Conservation (phyloP, 306 rosid genomes). For the Sindora glabra region DNA sequence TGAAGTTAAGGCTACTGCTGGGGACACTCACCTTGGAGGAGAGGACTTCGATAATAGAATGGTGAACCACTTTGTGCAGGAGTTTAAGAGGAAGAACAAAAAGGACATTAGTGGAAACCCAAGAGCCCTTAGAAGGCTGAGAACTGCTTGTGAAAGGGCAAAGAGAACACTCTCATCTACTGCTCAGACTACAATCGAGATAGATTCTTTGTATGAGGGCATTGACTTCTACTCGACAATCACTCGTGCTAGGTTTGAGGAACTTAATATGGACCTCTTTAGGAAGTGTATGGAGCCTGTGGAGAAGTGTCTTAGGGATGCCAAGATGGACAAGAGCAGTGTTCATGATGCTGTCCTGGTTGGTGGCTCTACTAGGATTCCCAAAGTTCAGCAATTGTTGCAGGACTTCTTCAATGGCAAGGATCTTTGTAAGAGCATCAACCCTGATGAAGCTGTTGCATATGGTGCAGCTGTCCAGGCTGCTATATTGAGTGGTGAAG, state of each 20-base stretch:
- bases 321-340: slow-evolving; percentile 71
- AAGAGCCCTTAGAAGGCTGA: slow-evolving; percentile 65
- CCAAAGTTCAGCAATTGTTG: slow-evolving; percentile 63
- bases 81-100: slow-evolving; percentile 69
- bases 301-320: slow-evolving; percentile 68
- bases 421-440: slow-evolving; percentile 66
- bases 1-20: slow-evolving; percentile 71
- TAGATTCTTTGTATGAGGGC: slow-evolving; percentile 68
- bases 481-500: slow-evolving; percentile 67
- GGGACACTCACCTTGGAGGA: slow-evolving; percentile 84
- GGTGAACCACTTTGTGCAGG: slow-evolving; percentile 79
- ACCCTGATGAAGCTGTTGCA: slow-evolving; percentile 72
- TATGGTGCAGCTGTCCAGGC: slow-evolving; percentile 81
- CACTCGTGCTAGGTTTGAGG: slow-evolving; percentile 71
- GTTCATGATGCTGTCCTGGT: slow-evolving; percentile 75
- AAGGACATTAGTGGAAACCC: slow-evolving; percentile 65
- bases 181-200: slow-evolving; percentile 70
- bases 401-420: slow-evolving; percentile 83
- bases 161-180: slow-evolving; percentile 77
- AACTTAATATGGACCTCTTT: slow-evolving; percentile 74
- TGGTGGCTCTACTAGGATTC: slow-evolving; percentile 80
- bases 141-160: slow-evolving; percentile 70
- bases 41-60: slow-evolving; percentile 70
- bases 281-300: slow-evolving; percentile 76
- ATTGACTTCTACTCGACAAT: slow-evolving; percentile 60